These are phyloP conservation scores for Phaffia rhodozyma DNA, from an alignment of 1,284 basidiomycete species.

Conservation along the genomic window DNA sequence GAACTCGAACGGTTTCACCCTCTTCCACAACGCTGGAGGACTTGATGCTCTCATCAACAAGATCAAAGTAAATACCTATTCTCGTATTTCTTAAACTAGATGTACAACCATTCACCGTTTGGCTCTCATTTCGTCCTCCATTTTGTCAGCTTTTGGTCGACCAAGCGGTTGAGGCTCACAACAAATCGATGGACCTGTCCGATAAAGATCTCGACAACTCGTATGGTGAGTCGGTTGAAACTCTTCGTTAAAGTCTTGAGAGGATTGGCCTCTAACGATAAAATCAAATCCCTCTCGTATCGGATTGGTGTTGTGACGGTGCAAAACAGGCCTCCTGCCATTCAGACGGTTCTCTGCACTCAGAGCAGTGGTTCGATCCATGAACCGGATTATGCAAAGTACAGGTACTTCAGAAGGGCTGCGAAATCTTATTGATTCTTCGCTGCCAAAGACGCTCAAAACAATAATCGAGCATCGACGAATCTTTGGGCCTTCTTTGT, in stretches of 20 bases:
- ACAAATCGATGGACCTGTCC: background rate
- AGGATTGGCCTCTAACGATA: conserved; percentile 55
- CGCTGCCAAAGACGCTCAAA: conserved; percentile 74
- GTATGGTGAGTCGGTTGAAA: conserved; percentile 41
- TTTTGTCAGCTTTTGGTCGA: conserved; percentile 55
- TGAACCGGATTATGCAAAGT: conserved; percentile 93
- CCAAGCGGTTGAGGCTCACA: conserved; percentile 44
- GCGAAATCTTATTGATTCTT: conserved; percentile 85
- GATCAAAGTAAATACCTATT: conserved; percentile 52
- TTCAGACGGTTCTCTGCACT: conserved; percentile 41
- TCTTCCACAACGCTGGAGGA: conserved; percentile 76
- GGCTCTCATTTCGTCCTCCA: conserved; percentile 8
- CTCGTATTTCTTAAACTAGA: background rate
- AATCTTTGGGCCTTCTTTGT: conserved; percentile 75
- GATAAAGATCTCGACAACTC: conserved; percentile 6
- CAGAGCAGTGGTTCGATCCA: conserved; percentile 82
- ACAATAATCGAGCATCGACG: conserved; percentile 70
- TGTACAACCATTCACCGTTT: conserved; percentile 2
- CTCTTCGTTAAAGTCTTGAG: conserved; percentile 1
- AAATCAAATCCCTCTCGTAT: conserved; percentile 36
- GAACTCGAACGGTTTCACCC: conserved; percentile 71
- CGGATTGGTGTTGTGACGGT: background rate
- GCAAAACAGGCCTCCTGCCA: conserved; percentile 23
- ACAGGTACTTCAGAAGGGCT: conserved; percentile 89
- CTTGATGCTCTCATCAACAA: conserved; percentile 73